Evolutionary conservation across 2,329 filamentous ascomycete genomes (phyloP), one percentile per base, ranked within the genome.

Genomic region (Monosporascus sp.): DNA sequence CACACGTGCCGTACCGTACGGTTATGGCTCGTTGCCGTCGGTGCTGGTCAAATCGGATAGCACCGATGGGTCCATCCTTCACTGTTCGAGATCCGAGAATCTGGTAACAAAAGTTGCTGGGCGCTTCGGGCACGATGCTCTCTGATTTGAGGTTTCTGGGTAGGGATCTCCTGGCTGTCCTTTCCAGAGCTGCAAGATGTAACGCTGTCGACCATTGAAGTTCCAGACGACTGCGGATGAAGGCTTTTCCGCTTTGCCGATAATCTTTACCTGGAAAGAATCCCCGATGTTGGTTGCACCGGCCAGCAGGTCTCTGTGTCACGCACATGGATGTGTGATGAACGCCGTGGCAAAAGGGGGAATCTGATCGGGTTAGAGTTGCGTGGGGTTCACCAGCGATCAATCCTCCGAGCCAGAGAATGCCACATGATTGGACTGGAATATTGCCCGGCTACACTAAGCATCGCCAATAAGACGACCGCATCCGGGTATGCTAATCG

Each of bases 401-500:
- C 18, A 18, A 15, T 31, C 28, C 8, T 31, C 28, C 28, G 9
- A 31, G 28, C 28, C 9, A 11, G 28, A 31, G 9, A 9, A 11
- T 11, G 28, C n/a, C 40, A 5, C n/a, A 7, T 51, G 40, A 53
- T 49, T 56, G 51, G 54, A 28, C 28, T 37, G 3, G 15, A 48
- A 20, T 17, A 22, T 7, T n/a, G 22, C 17, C 48, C 18, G 26
- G 20, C 41, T 35, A 9, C 49, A 49, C 52, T 48, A 51, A 54
- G 49, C 49, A 56, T 54, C 53, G 46, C 59, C 59, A 63, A 63
- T 62, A 49, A 59, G 53, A 54, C 55, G 55, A 58, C 58, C 59
- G 37, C 26, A 58, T 22, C 58, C 60, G 55, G 46, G 48, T 48
- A 54, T 53, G 51, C 31, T 46, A 53, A 17, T 37, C 28, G 24